Conservation (phyloP, 192 early-diverging fungal species). For the Coemansia sp. region DNA sequence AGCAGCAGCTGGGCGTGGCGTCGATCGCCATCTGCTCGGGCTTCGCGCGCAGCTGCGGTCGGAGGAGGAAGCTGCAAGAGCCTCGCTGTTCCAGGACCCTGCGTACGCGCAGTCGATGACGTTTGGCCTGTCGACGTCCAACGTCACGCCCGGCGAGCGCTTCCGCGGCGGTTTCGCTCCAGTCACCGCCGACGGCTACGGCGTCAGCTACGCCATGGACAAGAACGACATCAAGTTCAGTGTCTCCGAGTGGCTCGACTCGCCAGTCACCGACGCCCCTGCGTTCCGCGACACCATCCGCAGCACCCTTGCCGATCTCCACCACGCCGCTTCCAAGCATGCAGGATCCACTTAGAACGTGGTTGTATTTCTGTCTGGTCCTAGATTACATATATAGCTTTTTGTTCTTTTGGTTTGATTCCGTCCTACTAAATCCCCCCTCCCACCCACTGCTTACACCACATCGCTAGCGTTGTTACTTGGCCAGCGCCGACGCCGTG, state of each 20-base stretch:
- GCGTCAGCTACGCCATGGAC: slow-evolving; percentile 79
- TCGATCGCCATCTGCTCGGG: slow-evolving; percentile 91
- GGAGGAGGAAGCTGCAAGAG: slow-evolving; percentile 61
- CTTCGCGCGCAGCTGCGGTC: slow-evolving; percentile 69
- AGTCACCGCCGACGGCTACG: slow-evolving; percentile 83
- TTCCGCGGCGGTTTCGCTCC: slow-evolving; percentile 86
- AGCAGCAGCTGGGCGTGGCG: slow-evolving; percentile 75
- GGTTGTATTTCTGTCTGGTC: not conserved
- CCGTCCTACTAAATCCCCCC: not conserved
- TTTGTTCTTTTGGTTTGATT: not conserved
- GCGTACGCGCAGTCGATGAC: slow-evolving; percentile 75
- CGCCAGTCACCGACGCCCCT: slow-evolving; percentile 59
- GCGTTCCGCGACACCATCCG: slow-evolving; percentile 64
- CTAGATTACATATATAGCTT: not conserved
- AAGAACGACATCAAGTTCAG: slow-evolving; percentile 70
- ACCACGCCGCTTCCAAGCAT: slow-evolving; percentile 35
- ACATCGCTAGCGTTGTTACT: not conserved
- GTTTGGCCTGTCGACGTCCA: slow-evolving; percentile 82
- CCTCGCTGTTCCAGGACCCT: slow-evolving; percentile 80
- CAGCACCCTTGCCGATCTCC: slow-evolving; percentile 43
- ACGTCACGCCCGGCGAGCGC: slow-evolving; percentile 69
- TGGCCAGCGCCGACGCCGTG: slow-evolving; percentile 40
- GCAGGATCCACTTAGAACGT: slow-evolving; percentile 15
- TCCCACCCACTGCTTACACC: not conserved
- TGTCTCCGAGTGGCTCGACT: slow-evolving; percentile 59